Evolutionary conservation across 192 early-diverging fungal species (phyloP).

Genomic region (Linnemannia schmuckeri): DNA sequence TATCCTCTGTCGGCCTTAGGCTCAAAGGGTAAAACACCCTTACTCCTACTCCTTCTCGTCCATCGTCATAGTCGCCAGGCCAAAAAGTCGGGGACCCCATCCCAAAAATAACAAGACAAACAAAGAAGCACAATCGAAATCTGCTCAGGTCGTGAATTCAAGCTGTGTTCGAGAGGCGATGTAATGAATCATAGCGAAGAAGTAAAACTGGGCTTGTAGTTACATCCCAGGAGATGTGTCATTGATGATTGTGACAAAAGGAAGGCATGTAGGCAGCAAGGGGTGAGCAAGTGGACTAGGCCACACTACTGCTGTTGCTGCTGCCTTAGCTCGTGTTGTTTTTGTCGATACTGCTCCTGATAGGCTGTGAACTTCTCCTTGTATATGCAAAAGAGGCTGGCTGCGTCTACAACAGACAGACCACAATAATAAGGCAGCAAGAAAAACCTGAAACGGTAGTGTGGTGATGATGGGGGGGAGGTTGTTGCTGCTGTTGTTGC

Average conservation of each 20-base stretch:
- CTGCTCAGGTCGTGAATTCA: background rate
- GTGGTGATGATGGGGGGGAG: background rate
- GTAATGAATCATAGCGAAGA: background rate
- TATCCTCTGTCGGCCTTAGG: background rate
- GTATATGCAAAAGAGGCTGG: background rate
- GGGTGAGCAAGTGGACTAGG: background rate
- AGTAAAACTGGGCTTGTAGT: background rate
- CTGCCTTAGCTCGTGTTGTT: background rate
- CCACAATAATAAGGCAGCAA: background rate
- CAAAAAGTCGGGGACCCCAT: background rate
- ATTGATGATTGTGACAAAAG: background rate
- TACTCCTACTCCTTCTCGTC: background rate
- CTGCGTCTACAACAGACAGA: background rate
- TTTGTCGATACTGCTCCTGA: background rate
- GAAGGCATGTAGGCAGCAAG: background rate
- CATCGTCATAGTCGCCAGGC: background rate
- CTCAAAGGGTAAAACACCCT: constrained; percentile 1
- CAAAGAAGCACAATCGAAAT: background rate
- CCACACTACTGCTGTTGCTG: background rate
- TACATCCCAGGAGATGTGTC: background rate
- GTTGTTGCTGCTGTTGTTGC: background rate
- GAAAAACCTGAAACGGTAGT: background rate
- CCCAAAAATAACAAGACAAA: background rate
- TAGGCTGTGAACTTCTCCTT: constrained; percentile 1
- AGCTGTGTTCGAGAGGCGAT: background rate